A percentile compares a stretch with the other conserved stretches of the same genome.
These are phyloP conservation scores for Petasospora rhodanensis DNA, from an alignment of 1,139 yeast genomes.

Conservation along the genomic window DNA sequence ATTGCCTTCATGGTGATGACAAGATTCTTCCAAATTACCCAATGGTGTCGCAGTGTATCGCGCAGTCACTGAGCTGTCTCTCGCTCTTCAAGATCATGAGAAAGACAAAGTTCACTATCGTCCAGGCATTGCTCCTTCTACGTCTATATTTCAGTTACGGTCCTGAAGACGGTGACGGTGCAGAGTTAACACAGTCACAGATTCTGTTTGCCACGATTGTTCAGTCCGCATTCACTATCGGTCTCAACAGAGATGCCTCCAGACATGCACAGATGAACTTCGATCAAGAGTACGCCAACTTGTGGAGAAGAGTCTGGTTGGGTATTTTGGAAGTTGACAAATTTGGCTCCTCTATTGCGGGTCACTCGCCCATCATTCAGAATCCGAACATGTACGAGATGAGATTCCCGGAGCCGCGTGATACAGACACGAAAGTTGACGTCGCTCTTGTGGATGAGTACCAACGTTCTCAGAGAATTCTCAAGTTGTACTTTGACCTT, in stretches of 20 bases:
- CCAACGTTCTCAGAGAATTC: slow-evolving; percentile 15
- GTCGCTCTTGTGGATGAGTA: slow-evolving; percentile 14
- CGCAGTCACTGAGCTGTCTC: slow-evolving; percentile 30
- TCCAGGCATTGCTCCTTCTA: slow-evolving; percentile 39
- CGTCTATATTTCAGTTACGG: slow-evolving; percentile 37
- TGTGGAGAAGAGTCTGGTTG: slow-evolving; percentile 25
- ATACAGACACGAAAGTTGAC: slow-evolving; percentile 12
- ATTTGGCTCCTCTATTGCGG: slow-evolving; percentile 20
- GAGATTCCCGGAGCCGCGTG: slow-evolving; percentile 11
- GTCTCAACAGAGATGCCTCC: slow-evolving; percentile 41
- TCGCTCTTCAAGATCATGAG: slow-evolving; percentile 31
- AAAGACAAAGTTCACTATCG: slow-evolving; percentile 33
- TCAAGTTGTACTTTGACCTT: slow-evolving; percentile 14
- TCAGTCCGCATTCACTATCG: slow-evolving; percentile 37
- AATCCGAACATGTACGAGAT: slow-evolving; percentile 15
- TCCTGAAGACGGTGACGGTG: slow-evolving; percentile 44
- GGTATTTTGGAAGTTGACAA: slow-evolving; percentile 24
- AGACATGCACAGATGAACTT: slow-evolving; percentile 24
- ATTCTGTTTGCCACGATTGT: slow-evolving; percentile 34
- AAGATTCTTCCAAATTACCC: slow-evolving; percentile 29
- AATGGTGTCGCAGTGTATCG: slow-evolving; percentile 31
- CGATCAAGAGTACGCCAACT: slow-evolving; percentile 17
- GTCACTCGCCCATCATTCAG: slow-evolving; percentile 20
- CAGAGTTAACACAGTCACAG: slow-evolving; percentile 36
- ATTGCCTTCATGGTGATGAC: slow-evolving; percentile 6